Base-by-base conservation (phyloP, 768 basidiomycete genomes). In the Boletus speciosus region DNA sequence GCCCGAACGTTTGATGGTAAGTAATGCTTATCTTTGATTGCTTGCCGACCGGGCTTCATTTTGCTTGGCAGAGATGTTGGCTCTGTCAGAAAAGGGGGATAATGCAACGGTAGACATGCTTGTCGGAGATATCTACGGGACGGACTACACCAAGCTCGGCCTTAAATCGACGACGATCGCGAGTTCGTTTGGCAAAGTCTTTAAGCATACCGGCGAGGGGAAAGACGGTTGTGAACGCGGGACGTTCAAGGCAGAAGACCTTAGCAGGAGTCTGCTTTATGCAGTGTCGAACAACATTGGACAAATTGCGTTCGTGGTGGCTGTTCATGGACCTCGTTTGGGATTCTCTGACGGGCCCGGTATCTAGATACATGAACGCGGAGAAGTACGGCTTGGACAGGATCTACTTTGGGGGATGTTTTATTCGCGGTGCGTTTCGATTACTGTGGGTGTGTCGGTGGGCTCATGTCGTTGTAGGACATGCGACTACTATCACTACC, bases 281-380 rank as follows among this genome's bases (percentile, higher is more conserved):
- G 96, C 95, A 15, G 83, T 99, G 57, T 95, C 92, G 63, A 99
- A 99, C 74, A 99, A 99, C 71, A 99, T 99, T 61, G 97, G 97
- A 15, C 97, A 99, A 73, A 98, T 99, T 75, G 97, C 97, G 96
- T 99, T 72, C 70, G 94, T 88, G 42, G 41, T 50, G 48, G 43
- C 49, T 54, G 49, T 65, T 49, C 50, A 23, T 50, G 46, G 49
- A 40, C 32, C 9, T 40, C 16, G 25, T 2, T 45, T 42, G 34
- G 31, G 9, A 41, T 47, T 40, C 1, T 29, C 57, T 67, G 61
- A 73, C 47, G 49, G 16, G 14, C 7, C 42, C 31, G 49, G 37
- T 49, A 35, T 49, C 54, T 61, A 61, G 66, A 60, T 98, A 94
- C 72, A 98, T 99, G 97, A 98, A 99, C 69, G 97, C 97, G 52